Evolutionary conservation across 257 asterid genomes (phyloP).

Genomic region (Buddleja alternifolia): DNA sequence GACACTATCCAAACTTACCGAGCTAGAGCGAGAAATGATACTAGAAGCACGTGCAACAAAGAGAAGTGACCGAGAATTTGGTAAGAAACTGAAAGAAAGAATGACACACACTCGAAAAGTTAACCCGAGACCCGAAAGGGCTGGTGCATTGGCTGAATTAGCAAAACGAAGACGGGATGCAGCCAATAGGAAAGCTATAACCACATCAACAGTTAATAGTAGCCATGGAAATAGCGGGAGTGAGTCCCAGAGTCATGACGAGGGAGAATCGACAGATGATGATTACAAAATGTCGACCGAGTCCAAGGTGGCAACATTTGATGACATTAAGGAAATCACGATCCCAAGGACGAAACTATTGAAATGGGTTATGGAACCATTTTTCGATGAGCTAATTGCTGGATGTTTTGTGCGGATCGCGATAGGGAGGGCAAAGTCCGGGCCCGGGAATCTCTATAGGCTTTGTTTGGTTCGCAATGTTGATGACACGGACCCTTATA

Average conservation of each 20-base stretch:
- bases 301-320: slow-evolving; percentile 74
- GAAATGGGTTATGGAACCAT: slow-evolving; percentile 98
- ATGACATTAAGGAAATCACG: slow-evolving; percentile 85
- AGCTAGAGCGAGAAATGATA: slow-evolving; percentile 87
- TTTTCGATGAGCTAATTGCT: slow-evolving; percentile 86
- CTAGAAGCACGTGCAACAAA: slow-evolving; percentile 83
- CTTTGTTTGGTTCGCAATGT: slow-evolving; percentile 84
- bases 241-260: slow-evolving; percentile 72
- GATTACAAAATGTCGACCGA: slow-evolving; percentile 71
- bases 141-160: slow-evolving; percentile 21
- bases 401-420: slow-evolving; percentile 97
- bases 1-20: slow-evolving; percentile 83
- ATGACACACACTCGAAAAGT: slow-evolving; percentile 67
- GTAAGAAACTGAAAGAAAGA: slow-evolving; percentile 63
- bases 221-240: slow-evolving; percentile 61
- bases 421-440: slow-evolving; percentile 83
- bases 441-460: slow-evolving; percentile 74
- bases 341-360: slow-evolving; percentile 89
- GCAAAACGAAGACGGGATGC: slow-evolving; percentile 13
- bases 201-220: background rate
- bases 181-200: background rate
- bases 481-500: slow-evolving; percentile 77
- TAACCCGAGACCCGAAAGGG: slow-evolving; percentile 24
- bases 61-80: slow-evolving; percentile 80
- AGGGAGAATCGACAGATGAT: slow-evolving; percentile 79